Base-by-base conservation (phyloP, 2,329 filamentous ascomycete genomes). In the Paraconiothyrium brasiliense region DNA sequence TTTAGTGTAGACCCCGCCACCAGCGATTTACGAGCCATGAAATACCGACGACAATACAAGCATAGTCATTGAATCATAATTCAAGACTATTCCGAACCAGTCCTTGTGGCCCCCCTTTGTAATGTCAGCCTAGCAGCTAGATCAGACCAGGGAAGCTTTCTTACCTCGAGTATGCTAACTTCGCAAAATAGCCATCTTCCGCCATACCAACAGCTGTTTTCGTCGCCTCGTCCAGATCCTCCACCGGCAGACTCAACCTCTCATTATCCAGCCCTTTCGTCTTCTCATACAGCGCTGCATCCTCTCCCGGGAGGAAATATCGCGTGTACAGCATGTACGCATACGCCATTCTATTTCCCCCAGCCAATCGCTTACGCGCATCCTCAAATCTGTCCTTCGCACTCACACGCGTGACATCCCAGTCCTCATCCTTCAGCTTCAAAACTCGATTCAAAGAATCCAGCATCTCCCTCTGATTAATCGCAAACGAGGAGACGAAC, bases 401-500 rank as follows among this genome's bases (percentile, higher is more conserved):
- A 0, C 71, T 63, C 75, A 89, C 83, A 13, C 83, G 75, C 1
- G 71, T 79, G 58, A 92, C 82, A 2, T 71, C 82, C 89, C 89
- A 92, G 68, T 91, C 89, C 0, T 74, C 76, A 43, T 89, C 85
- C 1, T 78, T 84, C 0, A 84, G 87, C 0, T 84, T 84, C 0
- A 85, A 85, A 4, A 88, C 88, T 0, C 85, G 84, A 68, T 88
- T 82, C 13, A 89, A 76, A n/a, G 83, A 84, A 43, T 85, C 84
- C 57, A 92, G 82, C 80, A 92, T 91, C 10, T 92, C 89, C 11
- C 82, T 81, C 74, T 92, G 90, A 7, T 64, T 77, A 3, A 79
- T 39, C 6, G 66, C 49, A 62, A 80, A 81, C 2, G 73, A 76
- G 0, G 69, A 67, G 1, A 80, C 58, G 54, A 76, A 76, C 11